Base-by-base conservation (phyloP, 2,329 filamentous ascomycete species). In the Pseudopyricularia javanii region DNA sequence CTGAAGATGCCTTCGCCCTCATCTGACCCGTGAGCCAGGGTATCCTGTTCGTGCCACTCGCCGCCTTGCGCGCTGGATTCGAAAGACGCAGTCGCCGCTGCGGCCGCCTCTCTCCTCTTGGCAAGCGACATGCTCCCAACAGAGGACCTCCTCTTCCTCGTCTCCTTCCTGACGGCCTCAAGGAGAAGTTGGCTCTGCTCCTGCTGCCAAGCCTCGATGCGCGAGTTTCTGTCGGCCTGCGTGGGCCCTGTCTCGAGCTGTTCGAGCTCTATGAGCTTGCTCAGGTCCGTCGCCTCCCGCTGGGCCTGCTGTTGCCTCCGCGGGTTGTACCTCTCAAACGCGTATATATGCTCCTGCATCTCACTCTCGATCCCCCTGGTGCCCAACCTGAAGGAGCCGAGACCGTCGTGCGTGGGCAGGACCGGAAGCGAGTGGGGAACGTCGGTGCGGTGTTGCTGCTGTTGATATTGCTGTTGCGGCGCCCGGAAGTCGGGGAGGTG, bases 191-290 rank as follows among this genome's bases (percentile, higher is more conserved):
- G 80, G 66, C 90, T 95, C 65, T 98, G 91, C 62, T 97, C 91
- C 62, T 94, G 70, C 53, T 91, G 80, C 93, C 93, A 98, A 51
- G 81, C 79, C 68, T 97, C 91, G 63, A 98, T 95, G 55, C 91
- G 80, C 60, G 84, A 81, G 63, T 84, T 86, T 63, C 86, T 84
- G 59, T 95, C 89, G 40, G 79, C 73, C 57, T 89, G 85, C 40
- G 48, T n/a, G n/a, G 48, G 24, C 17, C 32, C 48, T 35, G 75
- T 73, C 54, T 81, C 76, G 47, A 75, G 58, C 56, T 79, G 74
- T n/a, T 43, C 37, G 17, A 43, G 37, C 24, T 43, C 17, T 20
- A 43, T 43, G 17, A 74, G 61, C 51, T 74, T 71, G 0, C 71
- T 71, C 11, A 76, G 60, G 20, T 80, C 77, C 12, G 78, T 63